Evolutionary conservation across 2,329 filamentous ascomycete genomes (phyloP).

Genomic region (Penicillium nordicum): DNA sequence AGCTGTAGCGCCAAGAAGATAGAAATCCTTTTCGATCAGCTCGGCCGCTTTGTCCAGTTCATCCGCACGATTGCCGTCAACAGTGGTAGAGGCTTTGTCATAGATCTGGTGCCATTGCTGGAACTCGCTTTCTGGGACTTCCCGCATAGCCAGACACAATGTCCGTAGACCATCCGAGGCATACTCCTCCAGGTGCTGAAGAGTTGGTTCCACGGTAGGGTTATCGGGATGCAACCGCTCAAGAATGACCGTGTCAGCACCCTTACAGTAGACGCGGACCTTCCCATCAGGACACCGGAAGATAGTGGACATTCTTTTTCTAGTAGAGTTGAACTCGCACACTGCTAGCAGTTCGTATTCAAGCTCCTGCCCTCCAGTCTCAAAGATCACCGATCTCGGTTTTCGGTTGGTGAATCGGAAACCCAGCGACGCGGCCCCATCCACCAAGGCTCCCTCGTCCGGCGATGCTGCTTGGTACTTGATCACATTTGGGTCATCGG

Average conservation of each 20-base stretch:
- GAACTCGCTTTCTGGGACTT: slow-evolving; percentile 85
- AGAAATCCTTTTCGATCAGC: slow-evolving; percentile 89
- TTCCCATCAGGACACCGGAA: slow-evolving; percentile 96
- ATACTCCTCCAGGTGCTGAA: slow-evolving; percentile 97
- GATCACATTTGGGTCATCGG: slow-evolving; percentile 74
- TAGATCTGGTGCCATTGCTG: slow-evolving; percentile 82
- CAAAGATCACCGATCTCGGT: slow-evolving; percentile 81
- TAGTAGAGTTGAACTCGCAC: slow-evolving; percentile 98
- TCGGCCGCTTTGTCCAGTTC: slow-evolving; percentile 97
- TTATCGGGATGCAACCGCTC: slow-evolving; percentile 83
- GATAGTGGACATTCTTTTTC: slow-evolving; percentile 97
- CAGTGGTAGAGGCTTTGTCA: slow-evolving; percentile 82
- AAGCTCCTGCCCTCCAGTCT: slow-evolving; percentile 65
- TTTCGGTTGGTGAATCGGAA: slow-evolving; percentile 90
- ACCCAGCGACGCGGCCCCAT: slow-evolving; percentile 79
- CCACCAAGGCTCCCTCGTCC: slow-evolving; percentile 93
- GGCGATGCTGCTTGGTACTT: slow-evolving; percentile 98
- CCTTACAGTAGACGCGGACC: slow-evolving; percentile 90
- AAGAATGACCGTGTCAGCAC: slow-evolving; percentile 94
- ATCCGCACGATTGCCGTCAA: slow-evolving; percentile 86
- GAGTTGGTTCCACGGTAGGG: slow-evolving; percentile 80
- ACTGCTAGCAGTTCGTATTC: slow-evolving; percentile 92
- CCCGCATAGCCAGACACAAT: slow-evolving; percentile 89
- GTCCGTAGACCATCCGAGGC: slow-evolving; percentile 93
- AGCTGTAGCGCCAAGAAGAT: slow-evolving; percentile 86